Evolutionary conservation across 2,329 filamentous ascomycete species (phyloP).

Genomic region (Trichoderma koningiopsis): DNA sequence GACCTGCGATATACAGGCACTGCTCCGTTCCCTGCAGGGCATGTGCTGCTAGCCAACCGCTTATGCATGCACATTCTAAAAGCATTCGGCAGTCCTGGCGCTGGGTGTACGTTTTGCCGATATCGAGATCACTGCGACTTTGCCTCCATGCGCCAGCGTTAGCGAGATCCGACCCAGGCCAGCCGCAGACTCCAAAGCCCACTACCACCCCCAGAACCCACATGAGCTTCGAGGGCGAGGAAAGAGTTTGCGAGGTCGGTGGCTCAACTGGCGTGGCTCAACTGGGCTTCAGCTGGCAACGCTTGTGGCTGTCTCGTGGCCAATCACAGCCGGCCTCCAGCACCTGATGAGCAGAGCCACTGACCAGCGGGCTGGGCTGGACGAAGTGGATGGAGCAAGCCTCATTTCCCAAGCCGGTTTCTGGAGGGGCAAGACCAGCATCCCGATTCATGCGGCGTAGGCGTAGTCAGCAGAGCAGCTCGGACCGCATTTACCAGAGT

Average conservation of each 20-base stretch:
- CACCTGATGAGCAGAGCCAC: neutral
- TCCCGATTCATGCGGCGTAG: neutral
- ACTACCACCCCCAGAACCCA: neutral
- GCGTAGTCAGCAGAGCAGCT: conserved; percentile 18
- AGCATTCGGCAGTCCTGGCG: neutral
- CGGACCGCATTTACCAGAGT: conserved; percentile 22
- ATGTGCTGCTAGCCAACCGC: neutral
- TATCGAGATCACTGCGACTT: neutral
- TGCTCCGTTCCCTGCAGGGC: conserved; percentile 5
- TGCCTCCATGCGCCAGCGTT: neutral
- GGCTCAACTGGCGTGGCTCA: neutral
- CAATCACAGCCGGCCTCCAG: too few species aligned
- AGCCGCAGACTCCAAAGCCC: neutral
- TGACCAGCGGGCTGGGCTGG: neutral
- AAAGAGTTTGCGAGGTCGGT: conserved; percentile 5
- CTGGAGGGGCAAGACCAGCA: conserved; percentile 2
- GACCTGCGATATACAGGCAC: conserved; percentile 18
- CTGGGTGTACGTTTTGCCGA: neutral
- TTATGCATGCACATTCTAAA: neutral
- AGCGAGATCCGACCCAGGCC: neutral
- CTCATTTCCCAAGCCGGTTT: conserved; percentile 22
- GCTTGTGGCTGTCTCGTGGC: neutral
- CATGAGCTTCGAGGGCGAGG: neutral
- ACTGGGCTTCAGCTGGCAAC: neutral
- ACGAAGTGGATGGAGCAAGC: conserved; percentile 1